Evolutionary conservation across 2,329 filamentous ascomycete genomes (phyloP).

Genomic region (Sporothrix humicola): DNA sequence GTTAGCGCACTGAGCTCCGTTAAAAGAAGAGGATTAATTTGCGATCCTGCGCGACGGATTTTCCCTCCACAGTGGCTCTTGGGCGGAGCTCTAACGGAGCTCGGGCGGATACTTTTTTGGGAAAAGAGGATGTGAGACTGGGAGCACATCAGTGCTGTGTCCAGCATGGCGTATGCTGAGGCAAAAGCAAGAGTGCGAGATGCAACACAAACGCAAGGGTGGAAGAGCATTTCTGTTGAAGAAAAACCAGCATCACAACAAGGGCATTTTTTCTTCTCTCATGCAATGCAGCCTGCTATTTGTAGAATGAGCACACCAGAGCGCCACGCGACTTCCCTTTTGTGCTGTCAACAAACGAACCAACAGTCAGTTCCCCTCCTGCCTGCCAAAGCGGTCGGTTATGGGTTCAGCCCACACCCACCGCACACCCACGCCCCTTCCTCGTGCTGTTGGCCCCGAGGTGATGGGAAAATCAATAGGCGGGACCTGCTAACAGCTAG

Average conservation of each 20-base stretch:
- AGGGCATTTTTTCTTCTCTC: not conserved
- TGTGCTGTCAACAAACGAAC: not conserved
- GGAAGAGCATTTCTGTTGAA: not conserved
- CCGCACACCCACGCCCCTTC: no score
- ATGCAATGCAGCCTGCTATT: slow-evolving; percentile 9
- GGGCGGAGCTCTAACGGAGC: slow-evolving; percentile 1
- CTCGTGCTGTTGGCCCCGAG: slow-evolving; percentile 6
- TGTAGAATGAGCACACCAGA: not conserved
- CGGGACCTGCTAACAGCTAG: not conserved
- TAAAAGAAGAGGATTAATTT: not conserved
- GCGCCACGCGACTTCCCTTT: not conserved
- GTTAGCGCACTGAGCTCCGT: slow-evolving; percentile 3
- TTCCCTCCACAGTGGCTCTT: slow-evolving; percentile 23
- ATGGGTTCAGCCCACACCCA: not conserved
- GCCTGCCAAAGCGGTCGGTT: not conserved
- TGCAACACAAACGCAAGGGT: not conserved
- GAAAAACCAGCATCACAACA: not conserved
- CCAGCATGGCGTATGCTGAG: not conserved
- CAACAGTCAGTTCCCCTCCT: not conserved
- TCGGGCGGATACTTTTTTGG: slow-evolving; percentile 27
- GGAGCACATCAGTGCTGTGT: not conserved
- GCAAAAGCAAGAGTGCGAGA: no score
- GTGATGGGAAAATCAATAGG: slow-evolving; percentile 18
- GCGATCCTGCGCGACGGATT: not conserved
- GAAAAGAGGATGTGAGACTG: slow-evolving; percentile 26